These are phyloP conservation scores for Trichosporon sp. DNA, from an alignment of 1,284 basidiomycete species.

Conservation along the genomic window DNA sequence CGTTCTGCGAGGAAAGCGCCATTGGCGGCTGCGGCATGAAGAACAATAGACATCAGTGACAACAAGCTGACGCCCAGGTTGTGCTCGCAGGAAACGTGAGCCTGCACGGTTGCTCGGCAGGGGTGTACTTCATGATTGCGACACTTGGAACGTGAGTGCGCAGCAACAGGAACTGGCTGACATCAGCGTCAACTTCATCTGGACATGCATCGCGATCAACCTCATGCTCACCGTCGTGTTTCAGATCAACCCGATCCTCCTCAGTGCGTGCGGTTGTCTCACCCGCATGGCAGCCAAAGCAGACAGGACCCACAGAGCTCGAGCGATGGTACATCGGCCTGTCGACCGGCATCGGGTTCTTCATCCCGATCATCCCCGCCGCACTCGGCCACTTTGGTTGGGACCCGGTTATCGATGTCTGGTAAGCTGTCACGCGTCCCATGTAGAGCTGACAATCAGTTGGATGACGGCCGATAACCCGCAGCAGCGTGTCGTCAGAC, in stretches of 20 bases:
- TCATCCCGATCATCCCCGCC: slow-evolving; percentile 34
- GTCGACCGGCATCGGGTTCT: slow-evolving; percentile 35
- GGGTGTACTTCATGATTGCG: slow-evolving; percentile 43
- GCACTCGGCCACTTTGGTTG: slow-evolving; percentile 36
- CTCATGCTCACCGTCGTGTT: slow-evolving; percentile 44
- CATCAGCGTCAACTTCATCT: slow-evolving; percentile 45
- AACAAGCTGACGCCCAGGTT: slow-evolving; percentile 18
- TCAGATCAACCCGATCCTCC: slow-evolving; percentile 41
- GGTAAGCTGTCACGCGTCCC: slow-evolving; percentile 12
- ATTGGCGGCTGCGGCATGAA: neutral
- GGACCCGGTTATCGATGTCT: slow-evolving; percentile 31
- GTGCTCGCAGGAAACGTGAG: slow-evolving; percentile 21
- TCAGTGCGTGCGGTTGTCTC: slow-evolving; percentile 24
- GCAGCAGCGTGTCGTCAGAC: slow-evolving; percentile 30
- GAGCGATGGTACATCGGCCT: slow-evolving; percentile 32
- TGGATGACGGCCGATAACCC: slow-evolving; percentile 29
- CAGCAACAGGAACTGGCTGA: neutral
- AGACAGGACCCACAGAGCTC: slow-evolving; percentile 22
- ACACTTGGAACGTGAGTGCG: slow-evolving; percentile 40
- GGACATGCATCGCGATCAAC: slow-evolving; percentile 48
- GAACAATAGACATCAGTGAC: neutral
- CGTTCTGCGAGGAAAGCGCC: neutral
- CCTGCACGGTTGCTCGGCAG: slow-evolving; percentile 30
- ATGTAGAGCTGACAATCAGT: slow-evolving; percentile 22
- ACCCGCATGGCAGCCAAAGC: neutral